Percentiles rank a stretch among this genome's conserved stretches.
Conservation (phyloP, 2,329 filamentous ascomycete species). For the Epichloe amarillans region DNA sequence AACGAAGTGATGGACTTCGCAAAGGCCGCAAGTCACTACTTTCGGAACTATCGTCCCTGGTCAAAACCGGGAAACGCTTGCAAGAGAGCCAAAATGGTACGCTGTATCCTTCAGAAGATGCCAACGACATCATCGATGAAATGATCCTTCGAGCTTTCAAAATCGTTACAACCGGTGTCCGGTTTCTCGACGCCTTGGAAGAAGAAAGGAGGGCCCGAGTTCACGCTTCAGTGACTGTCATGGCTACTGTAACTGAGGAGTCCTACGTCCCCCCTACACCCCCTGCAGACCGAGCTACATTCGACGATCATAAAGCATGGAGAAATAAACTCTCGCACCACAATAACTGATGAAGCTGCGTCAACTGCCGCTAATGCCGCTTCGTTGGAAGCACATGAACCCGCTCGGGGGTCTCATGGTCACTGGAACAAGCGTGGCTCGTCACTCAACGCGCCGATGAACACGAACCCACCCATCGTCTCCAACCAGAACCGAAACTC, state of each 20-base stretch:
- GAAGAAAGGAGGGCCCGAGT: constrained; percentile 41
- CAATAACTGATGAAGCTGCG: constrained; percentile 17
- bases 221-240: constrained; percentile 41
- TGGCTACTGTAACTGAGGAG: constrained; percentile 48
- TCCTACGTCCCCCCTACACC: constrained; percentile 49
- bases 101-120: constrained; percentile 35
- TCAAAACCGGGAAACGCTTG: constrained; percentile 76
- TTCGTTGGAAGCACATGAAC: constrained; percentile 23
- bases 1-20: constrained; percentile 61
- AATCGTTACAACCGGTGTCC: constrained; percentile 80
- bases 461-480: constrained; percentile 14
- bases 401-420: constrained; percentile 20
- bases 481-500: constrained; percentile 22
- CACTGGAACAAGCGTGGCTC: constrained; percentile 34
- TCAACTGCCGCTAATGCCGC: constrained; percentile 16
- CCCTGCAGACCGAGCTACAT: constrained; percentile 42
- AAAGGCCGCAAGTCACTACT: constrained; percentile 76
- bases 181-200: constrained; percentile 77
- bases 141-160: constrained; percentile 90
- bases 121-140: constrained; percentile 74
- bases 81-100: constrained; percentile 54
- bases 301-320: constrained; percentile 26
- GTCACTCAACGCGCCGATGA: constrained; percentile 24
- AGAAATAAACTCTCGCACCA: constrained; percentile 25
- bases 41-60: constrained; percentile 76